Evolutionary conservation across 2,329 filamentous ascomycete genomes (phyloP).

Genomic region (Colletotrichum navitas): DNA sequence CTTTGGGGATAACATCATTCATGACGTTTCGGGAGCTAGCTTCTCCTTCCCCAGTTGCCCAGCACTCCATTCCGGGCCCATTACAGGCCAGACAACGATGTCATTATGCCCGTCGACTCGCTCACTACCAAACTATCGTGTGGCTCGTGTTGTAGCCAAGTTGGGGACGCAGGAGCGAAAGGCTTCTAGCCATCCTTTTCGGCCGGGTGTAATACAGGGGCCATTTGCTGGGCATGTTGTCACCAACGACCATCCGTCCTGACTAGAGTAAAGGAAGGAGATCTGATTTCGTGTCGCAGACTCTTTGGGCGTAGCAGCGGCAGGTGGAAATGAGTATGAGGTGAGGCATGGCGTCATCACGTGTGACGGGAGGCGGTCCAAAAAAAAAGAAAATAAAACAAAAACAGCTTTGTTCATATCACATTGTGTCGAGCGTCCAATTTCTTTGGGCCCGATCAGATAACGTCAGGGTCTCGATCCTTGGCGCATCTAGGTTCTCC

Average conservation of each 20-base stretch:
- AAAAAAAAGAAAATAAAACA: too few species aligned
- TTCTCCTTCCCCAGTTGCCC: conserved; percentile 15
- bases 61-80: conserved; percentile 9
- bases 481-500: conserved; percentile 31
- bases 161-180: conserved; percentile 28
- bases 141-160: conserved; percentile 13
- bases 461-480: conserved; percentile 25
- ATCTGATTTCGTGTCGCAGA: conserved; percentile 15
- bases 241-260: conserved; percentile 20
- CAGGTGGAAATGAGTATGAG: conserved; percentile 24
- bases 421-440: conserved; percentile 4
- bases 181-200: not conserved
- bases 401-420: conserved; percentile 5
- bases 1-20: conserved; percentile 26
- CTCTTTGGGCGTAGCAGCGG: conserved; percentile 31
- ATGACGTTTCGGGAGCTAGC: conserved; percentile 29
- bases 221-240: conserved; percentile 28
- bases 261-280: not conserved
- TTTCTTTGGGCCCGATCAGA: conserved; percentile 26
- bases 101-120: conserved; percentile 25
- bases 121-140: conserved; percentile 16
- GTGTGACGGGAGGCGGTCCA: conserved; percentile 32
- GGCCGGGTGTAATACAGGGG: conserved; percentile 14
- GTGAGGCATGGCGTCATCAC: conserved; percentile 42
- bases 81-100: conserved; percentile 20